These are phyloP conservation scores for Areca catechu DNA, from an alignment of 176 grass and related monocot species.

Conservation along the genomic window DNA sequence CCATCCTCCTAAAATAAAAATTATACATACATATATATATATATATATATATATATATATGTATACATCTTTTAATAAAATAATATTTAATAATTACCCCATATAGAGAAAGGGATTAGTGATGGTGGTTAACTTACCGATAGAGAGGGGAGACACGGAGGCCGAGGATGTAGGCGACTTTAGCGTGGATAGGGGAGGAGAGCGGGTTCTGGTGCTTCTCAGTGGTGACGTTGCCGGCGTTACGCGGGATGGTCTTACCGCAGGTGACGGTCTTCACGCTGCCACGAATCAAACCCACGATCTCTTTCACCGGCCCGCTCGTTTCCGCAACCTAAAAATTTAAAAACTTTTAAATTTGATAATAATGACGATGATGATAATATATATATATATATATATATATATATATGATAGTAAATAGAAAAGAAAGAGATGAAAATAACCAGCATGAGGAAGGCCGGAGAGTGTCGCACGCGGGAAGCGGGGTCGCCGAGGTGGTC, in stretches of 20 bases:
- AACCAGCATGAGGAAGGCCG: conserved; percentile 72
- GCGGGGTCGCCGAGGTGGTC: conserved; percentile 77
- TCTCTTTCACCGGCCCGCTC: conserved; percentile 26
- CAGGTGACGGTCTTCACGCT: conserved; percentile 71
- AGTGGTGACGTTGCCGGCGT: not conserved
- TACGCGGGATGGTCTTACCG: conserved; percentile 20
- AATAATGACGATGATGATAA: not conserved
- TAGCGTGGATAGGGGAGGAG: conserved; percentile 21
- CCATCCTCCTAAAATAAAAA: conserved; percentile 49
- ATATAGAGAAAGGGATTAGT: not conserved
- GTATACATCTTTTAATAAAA: not conserved
- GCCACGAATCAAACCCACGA: conserved; percentile 74
- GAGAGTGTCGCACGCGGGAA: conserved; percentile 70
- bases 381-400: not conserved
- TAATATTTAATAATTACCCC: no score
- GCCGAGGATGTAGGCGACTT: conserved; percentile 62
- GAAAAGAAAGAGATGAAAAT: no score
- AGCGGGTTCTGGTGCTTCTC: not conserved
- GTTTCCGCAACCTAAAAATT: conserved; percentile 67
- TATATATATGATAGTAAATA: not conserved
- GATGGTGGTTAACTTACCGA: conserved; percentile 19
- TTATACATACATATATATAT: no score
- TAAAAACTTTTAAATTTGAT: conserved; percentile 3
- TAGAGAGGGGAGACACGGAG: conserved; percentile 52
- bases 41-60: no score